These are phyloP conservation scores for Odonthalia washingtoniensis DNA, from an alignment of 31 red algal species.

Conservation along the genomic window DNA sequence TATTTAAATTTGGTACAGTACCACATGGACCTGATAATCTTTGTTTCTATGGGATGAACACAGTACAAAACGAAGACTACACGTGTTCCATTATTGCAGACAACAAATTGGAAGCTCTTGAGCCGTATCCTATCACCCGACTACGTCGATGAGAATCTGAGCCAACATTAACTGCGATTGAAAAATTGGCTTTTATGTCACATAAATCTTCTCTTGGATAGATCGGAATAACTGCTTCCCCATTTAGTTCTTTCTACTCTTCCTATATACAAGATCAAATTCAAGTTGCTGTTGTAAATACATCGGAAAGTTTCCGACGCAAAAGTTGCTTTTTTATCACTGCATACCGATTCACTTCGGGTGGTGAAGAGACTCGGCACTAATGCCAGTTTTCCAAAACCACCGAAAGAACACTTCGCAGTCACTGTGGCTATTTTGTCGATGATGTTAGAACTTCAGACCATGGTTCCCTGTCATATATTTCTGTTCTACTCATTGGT, in stretches of 20 bases:
- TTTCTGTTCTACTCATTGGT: background rate
- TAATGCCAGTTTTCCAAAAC: background rate
- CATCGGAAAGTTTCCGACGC: background rate
- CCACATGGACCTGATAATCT: constrained; percentile 18
- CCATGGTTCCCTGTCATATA: too few species aligned
- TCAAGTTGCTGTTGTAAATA: too few species aligned
- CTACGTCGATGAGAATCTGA: constrained; percentile 4
- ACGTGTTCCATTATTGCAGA: background rate
- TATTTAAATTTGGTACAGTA: too few species aligned
- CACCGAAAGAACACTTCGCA: background rate
- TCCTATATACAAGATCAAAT: too few species aligned
- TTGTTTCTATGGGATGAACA: background rate
- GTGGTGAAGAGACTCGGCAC: background rate
- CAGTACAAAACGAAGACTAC: constrained; percentile 2
- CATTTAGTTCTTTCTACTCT: background rate
- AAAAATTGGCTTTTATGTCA: background rate
- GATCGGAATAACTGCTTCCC: background rate
- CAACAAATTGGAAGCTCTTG: background rate
- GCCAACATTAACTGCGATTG: background rate
- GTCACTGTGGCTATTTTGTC: background rate
- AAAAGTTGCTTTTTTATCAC: background rate
- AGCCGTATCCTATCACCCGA: background rate
- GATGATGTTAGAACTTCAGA: too few species aligned
- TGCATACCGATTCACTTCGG: background rate
- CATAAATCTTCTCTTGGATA: background rate